Evolutionary conservation across 169 alveolate genomes (phyloP), one percentile per base, ranked within the genome.

Genomic region (Cryptosporidium viatorum): DNA sequence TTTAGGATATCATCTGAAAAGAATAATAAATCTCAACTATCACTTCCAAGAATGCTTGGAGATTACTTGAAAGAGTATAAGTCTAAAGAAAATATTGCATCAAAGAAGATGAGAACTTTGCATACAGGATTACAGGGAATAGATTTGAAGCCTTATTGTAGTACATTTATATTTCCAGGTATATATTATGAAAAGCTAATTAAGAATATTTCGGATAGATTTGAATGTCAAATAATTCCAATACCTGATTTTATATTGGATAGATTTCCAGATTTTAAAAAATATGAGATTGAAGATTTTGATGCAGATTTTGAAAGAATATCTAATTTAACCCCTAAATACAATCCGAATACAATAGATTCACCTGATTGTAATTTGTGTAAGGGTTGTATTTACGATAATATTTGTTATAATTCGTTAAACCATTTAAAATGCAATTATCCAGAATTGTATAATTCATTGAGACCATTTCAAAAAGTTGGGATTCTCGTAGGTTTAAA

Each of bases 401-500:
- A 33, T 26, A 31, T 80, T 35, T 80, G 89, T 62, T 62, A 43
- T 39, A 67, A 43, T 26, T 80, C 89, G 1, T 50, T 80, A 31
- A 33, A 31, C 10, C 70, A 62, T 41, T 80, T 80, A 23, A 80
- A 50, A 80, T 26, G 52, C 5, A 65, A 80, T 31, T 80, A 29
- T 65, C 89, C 74, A 10, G 70, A n/a, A 29, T 80, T 96, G 50
- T 93, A 85, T 84, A 73, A 59, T 14, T 92, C 93, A 52, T 86
- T 96, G 84, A 92, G 86, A 73, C 96, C 96, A 23, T 98, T 97
- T 91, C 98, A 98, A 93, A 91, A 89, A 86, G 98, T 97, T 71
- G 99, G 99, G 37, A 95, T 98, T 18, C 84, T 93, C 41, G 97
- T 94, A 91, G 99, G 98, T 0, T 69, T 98, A 45, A 92, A 89